Evolutionary conservation across 768 basidiomycete genomes (phyloP).

Genomic region (Trametes elegans): DNA sequence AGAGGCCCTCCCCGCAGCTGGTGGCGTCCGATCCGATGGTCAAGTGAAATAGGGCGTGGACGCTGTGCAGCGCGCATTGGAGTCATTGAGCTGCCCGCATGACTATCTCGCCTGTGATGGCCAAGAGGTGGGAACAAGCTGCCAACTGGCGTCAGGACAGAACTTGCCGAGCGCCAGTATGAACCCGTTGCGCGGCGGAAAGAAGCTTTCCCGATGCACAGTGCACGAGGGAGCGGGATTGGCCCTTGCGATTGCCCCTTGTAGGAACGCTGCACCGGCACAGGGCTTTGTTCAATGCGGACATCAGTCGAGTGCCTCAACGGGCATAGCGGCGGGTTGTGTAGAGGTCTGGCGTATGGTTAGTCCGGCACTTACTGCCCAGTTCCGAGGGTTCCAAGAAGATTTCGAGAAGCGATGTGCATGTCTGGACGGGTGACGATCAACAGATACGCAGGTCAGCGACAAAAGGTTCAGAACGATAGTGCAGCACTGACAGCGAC

Average conservation of each 20-base stretch:
- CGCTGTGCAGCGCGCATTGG: conserved; percentile 2
- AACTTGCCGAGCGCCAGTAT: not conserved
- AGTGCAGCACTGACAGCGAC: not conserved
- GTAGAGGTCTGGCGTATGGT: no score
- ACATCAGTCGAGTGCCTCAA: no score
- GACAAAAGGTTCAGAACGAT: not conserved
- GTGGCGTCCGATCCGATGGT: not conserved
- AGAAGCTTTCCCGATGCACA: no score
- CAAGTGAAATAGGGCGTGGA: not conserved
- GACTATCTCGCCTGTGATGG: no score
- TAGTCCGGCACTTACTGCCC: no score
- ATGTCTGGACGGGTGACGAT: no score
- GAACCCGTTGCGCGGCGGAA: not conserved
- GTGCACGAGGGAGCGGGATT: no score
- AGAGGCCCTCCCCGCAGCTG: not conserved
- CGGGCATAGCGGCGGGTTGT: not conserved
- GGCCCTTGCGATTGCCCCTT: no score
- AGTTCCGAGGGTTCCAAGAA: not conserved
- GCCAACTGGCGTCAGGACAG: not conserved
- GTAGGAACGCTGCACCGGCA: no score
- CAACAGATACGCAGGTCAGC: no score
- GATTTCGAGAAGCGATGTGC: conserved; percentile 1
- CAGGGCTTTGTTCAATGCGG: no score
- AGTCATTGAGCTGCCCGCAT: not conserved
- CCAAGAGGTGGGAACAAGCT: no score